Base-by-base conservation (phyloP, 2,329 filamentous ascomycete genomes). In the Nakataea oryzae region DNA sequence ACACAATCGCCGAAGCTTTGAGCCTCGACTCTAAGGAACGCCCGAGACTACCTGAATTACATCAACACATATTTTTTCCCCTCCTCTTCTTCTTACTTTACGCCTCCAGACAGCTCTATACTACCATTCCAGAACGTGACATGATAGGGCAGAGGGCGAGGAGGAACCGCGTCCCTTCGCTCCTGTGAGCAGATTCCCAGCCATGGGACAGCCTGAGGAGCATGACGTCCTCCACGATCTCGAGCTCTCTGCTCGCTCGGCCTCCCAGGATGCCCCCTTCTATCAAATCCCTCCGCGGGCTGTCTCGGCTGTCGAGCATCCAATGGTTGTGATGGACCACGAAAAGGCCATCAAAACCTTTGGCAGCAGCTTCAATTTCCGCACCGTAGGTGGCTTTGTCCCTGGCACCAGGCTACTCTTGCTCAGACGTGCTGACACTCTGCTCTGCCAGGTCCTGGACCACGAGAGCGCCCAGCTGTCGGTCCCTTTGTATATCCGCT, bases 401-500 rank as follows among this genome's bases (percentile, higher is more conserved):
- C 14, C 30, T 21, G 57, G 24, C 11, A 24, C 4, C 27, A 26
- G 24, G 5, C 54, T 13, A 5, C n/a, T 50, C 21, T n/a, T n/a
- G 41, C 41, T n/a, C 41, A 8, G 24, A 1, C 54, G 54, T 56
- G 54, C 54, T 24, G 63, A 83, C 79, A 73, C 41, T n/a, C 41
- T n/a, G 41, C 41, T 7, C 9, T 3, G 41, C 41, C 21, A 50
- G 41, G 21, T 79, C 12, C 69, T 83, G 60, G 78, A 82, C 61
- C 74, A 79, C 12, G 73, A 75, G 14, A 71, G 68, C 8, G 69
- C 71, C 2, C 78, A 80, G 56, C 77, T 78, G 62, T 80, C 81
- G 0, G 74, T 86, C 13, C 88, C 88, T 2, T 76, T 96, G n/a
- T 90, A 89, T 68, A 79, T 97, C 61, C 86, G 90, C 27, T 90